Evolutionary conservation across 305 asterid genomes (phyloP).

Genomic region (Plantago coronopus): DNA sequence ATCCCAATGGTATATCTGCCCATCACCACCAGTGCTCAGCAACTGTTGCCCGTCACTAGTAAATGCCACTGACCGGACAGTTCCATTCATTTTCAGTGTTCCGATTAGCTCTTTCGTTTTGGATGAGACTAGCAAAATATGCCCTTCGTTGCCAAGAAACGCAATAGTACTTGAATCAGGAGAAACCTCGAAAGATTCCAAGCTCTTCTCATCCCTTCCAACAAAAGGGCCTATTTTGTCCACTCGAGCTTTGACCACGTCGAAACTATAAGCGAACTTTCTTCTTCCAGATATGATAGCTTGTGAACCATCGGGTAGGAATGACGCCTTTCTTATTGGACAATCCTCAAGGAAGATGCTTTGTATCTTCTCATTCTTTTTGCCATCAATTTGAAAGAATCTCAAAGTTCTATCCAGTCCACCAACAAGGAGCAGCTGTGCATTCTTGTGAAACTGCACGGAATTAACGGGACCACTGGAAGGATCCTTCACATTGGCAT

Average conservation of each 20-base stretch:
- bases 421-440: slow-evolving; percentile 82
- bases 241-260: slow-evolving; percentile 63
- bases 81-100: slow-evolving; percentile 85
- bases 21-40: slow-evolving; percentile 88
- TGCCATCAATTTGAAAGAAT: slow-evolving; percentile 88
- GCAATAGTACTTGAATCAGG: slow-evolving; percentile 82
- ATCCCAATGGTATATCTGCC: slow-evolving; percentile 86
- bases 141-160: slow-evolving; percentile 84
- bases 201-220: slow-evolving; percentile 91
- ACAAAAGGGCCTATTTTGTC: slow-evolving; percentile 71
- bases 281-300: slow-evolving; percentile 78
- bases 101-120: slow-evolving; percentile 78
- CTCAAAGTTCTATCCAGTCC: slow-evolving; percentile 65
- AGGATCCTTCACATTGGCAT: slow-evolving; percentile 67
- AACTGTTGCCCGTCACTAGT: slow-evolving; percentile 58
- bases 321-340: slow-evolving; percentile 76
- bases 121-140: slow-evolving; percentile 67
- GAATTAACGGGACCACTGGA: slow-evolving; percentile 60
- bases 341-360: slow-evolving; percentile 79
- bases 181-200: slow-evolving; percentile 76
- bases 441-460: slow-evolving; percentile 81
- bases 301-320: slow-evolving; percentile 83
- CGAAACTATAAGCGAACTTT: slow-evolving; percentile 73
- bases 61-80: slow-evolving; percentile 65
- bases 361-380: slow-evolving; percentile 64